Percentiles rank a stretch among this genome's conserved stretches.
These are phyloP conservation scores for Brasenia schreberi DNA, from an alignment of 164 flowering plant genomes.

Conservation along the genomic window DNA sequence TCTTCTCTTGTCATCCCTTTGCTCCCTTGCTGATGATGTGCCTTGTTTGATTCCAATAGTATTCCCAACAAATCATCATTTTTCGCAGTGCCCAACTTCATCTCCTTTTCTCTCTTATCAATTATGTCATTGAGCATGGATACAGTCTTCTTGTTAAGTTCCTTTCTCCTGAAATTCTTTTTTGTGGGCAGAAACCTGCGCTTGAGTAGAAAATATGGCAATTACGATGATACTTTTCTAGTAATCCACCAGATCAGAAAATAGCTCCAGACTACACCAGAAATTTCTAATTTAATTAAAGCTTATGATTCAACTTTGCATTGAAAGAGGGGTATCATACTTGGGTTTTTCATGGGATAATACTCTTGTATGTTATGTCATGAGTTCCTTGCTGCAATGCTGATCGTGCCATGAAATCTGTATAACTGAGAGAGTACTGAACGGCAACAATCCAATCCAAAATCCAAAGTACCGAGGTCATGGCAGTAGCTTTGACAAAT, in stretches of 20 bases:
- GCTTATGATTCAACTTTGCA: no score
- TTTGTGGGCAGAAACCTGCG: constrained; percentile 41
- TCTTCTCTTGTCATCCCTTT: constrained; percentile 26
- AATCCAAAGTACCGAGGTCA: no score
- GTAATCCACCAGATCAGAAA: background rate
- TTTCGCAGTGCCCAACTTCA: constrained; percentile 6
- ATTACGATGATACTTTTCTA: background rate
- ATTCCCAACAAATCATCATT: constrained; percentile 33
- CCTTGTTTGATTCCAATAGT: constrained; percentile 29
- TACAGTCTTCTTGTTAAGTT: constrained; percentile 15
- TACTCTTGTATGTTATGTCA: no score
- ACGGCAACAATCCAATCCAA: no score
- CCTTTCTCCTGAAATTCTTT: constrained; percentile 27
- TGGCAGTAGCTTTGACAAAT: no score
- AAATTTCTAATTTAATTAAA: no score
- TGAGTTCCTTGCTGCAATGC: no score
- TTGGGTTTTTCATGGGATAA: no score
- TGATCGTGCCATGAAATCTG: no score
- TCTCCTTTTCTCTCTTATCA: constrained; percentile 20
- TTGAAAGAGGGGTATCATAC: no score
- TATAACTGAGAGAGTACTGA: no score
- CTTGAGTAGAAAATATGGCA: background rate
- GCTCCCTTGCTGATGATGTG: constrained; percentile 15
- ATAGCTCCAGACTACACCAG: no score
- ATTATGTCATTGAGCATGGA: constrained; percentile 16